phyloP scores from a whole-genome alignment of 331 rosid genomes.

The Stylosanthes scabra region DNA sequence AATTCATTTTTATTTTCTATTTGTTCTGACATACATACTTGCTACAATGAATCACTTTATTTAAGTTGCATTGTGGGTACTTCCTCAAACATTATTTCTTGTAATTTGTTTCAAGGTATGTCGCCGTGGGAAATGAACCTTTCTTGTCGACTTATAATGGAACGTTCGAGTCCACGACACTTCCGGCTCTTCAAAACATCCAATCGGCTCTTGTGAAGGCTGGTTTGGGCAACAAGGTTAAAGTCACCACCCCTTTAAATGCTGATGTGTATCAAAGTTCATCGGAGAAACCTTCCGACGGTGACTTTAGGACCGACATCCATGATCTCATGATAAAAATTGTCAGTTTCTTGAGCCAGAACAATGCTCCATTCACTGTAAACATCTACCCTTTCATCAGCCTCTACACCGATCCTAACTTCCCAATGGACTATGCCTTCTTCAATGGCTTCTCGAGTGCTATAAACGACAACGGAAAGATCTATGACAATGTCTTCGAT shows the following conservation, averaged over 20 bases:
- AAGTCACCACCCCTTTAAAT: constrained; percentile 78
- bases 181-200: constrained; percentile 87
- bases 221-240: constrained; percentile 70
- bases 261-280: constrained; percentile 81
- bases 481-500: constrained; percentile 76
- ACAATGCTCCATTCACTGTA: constrained; percentile 78
- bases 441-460: constrained; percentile 68
- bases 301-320: constrained; percentile 77
- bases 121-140: constrained; percentile 99
- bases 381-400: constrained; percentile 97
- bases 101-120: constrained; percentile 62
- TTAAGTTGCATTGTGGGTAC: constrained; percentile 7
- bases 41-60: constrained; percentile 4
- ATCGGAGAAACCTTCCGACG: constrained; percentile 66
- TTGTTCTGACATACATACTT: background rate
- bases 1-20: background rate
- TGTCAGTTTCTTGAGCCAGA: constrained; percentile 76
- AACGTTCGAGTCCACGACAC: constrained; percentile 65
- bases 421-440: constrained; percentile 84
- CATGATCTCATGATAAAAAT: constrained; percentile 73
- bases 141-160: constrained; percentile 80
- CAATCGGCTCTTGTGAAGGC: constrained; percentile 86
- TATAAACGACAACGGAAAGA: constrained; percentile 67
- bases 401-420: constrained; percentile 62
- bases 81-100: constrained; percentile 37